phyloP scores from a whole-genome alignment of 75 land plant genomes.

The Selaginella tamariscina region DNA sequence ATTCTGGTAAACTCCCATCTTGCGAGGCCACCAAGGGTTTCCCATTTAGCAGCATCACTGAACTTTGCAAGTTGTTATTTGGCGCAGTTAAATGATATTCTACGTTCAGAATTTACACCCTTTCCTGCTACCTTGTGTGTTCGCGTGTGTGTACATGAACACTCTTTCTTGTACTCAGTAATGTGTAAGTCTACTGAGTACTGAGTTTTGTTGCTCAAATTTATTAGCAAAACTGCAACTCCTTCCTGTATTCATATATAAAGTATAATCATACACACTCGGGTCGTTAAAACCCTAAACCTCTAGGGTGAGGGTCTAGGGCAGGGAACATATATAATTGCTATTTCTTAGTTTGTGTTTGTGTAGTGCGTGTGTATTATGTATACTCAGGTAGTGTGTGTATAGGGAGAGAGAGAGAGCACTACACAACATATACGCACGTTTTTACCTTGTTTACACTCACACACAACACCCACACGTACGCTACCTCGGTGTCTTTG shows the following conservation, averaged over 20 bases:
- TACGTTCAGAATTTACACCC: constrained; percentile 1
- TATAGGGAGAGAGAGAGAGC: too few species aligned
- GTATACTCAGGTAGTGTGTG: too few species aligned
- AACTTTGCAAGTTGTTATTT: constrained; percentile 56
- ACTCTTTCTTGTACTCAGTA: neutral
- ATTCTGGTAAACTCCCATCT: constrained; percentile 41
- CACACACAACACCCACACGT: too few species aligned
- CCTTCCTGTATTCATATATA: constrained; percentile 83
- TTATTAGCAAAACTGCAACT: constrained; percentile 49
- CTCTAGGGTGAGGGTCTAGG: too few species aligned
- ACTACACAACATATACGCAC: too few species aligned
- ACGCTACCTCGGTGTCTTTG: constrained; percentile 32
- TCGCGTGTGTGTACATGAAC: neutral
- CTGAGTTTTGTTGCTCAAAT: constrained; percentile 35
- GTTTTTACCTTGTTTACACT: too few species aligned
- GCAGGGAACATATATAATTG: too few species aligned
- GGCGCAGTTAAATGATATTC: constrained; percentile 62
- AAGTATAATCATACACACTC: too few species aligned
- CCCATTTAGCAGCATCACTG: constrained; percentile 57
- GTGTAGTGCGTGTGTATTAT: too few species aligned
- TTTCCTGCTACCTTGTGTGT: neutral
- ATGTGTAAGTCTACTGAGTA: neutral
- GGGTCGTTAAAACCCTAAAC: too few species aligned
- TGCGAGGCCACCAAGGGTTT: constrained; percentile 27
- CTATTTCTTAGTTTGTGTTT: too few species aligned